Evolutionary conservation across 225 moss, liverwort and hornwort genomes (phyloP).

Genomic region (Straminergon stramineum): DNA sequence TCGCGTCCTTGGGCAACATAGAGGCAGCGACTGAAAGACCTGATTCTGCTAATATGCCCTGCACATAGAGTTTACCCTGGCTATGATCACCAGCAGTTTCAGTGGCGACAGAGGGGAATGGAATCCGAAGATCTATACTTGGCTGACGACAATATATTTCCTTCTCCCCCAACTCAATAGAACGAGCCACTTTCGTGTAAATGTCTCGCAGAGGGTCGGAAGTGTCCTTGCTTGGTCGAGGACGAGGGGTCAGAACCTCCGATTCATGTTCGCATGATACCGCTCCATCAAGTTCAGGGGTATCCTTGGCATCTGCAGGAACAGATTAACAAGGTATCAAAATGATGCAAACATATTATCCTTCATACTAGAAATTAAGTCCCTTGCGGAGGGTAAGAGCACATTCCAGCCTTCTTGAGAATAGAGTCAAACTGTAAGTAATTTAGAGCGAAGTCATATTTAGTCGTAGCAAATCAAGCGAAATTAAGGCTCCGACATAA

Average conservation of each 20-base stretch:
- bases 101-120: not conserved
- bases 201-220: constrained; percentile 23
- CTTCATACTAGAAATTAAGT: not conserved
- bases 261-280: not conserved
- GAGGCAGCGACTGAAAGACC: not conserved
- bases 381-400: not conserved
- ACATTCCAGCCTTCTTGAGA: not conserved
- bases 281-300: not conserved
- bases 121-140: not conserved
- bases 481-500: not conserved
- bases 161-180: constrained; percentile 19
- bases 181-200: constrained; percentile 17
- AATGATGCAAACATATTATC: not conserved
- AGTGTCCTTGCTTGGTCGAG: constrained; percentile 12
- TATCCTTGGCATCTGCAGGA: not conserved
- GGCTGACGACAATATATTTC: not conserved
- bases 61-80: constrained; percentile 20
- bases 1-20: not conserved
- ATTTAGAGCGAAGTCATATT: not conserved
- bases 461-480: not conserved
- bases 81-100: not conserved
- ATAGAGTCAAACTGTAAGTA: not conserved
- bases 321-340: not conserved
- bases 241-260: not conserved
- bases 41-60: constrained; percentile 18